Percentiles rank a stretch among this genome's conserved stretches.
Conservation (phyloP, 306 rosid genomes). For the Citrullus amarus region DNA sequence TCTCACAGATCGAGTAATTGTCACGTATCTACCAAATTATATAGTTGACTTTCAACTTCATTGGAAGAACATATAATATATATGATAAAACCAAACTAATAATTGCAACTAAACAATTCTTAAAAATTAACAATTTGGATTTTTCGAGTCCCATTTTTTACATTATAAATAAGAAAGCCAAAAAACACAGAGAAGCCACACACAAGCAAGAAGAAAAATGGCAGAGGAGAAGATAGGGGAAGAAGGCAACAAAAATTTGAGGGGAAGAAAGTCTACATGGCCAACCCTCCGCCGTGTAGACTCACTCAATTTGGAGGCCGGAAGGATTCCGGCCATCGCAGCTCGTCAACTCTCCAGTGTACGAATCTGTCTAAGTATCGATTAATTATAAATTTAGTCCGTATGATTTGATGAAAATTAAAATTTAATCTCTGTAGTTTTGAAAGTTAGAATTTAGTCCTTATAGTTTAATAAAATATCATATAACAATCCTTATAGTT, state of each 20-base stretch:
- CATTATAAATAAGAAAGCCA: not conserved
- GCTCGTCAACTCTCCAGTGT: not conserved
- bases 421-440: too few species aligned
- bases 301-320: constrained; percentile 78
- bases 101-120: not conserved
- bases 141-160: not conserved
- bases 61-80: not conserved
- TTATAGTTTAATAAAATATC: too few species aligned
- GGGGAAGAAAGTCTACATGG: constrained; percentile 43
- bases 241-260: constrained; percentile 1
- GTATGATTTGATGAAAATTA: too few species aligned
- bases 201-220: not conserved
- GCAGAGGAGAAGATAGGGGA: not conserved
- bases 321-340: constrained; percentile 31
- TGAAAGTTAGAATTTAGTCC: too few species aligned
- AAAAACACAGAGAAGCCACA: not conserved
- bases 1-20: not conserved
- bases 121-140: not conserved
- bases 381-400: too few species aligned
- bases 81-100: not conserved
- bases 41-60: not conserved
- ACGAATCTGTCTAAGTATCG: not conserved
- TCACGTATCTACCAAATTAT: not conserved
- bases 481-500: too few species aligned
- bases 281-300: constrained; percentile 58